A percentile compares a stretch with the other conserved stretches of the same genome.
phyloP scores from a whole-genome alignment of 108 stramenopile genomes.

The Nitzschia sp. region DNA sequence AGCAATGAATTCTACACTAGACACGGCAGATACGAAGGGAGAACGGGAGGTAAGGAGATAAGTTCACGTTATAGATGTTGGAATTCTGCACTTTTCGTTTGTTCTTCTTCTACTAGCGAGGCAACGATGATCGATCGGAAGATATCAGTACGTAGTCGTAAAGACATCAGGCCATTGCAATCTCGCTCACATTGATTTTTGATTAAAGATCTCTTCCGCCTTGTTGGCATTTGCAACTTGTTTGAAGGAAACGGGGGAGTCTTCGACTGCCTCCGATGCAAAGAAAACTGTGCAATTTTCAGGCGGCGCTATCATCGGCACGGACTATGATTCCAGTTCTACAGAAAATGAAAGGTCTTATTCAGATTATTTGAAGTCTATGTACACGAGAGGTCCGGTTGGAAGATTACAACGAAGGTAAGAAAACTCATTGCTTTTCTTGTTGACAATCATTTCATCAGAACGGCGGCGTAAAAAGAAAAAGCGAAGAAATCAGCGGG shows the following conservation, averaged over 20 bases:
- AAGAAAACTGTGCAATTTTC: too few species aligned
- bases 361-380: neutral
- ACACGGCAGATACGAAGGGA: neutral
- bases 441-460: neutral
- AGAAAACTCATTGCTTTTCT: neutral
- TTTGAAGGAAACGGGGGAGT: constrained; percentile 44
- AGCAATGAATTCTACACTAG: neutral
- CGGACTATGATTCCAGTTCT: too few species aligned
- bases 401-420: constrained; percentile 23
- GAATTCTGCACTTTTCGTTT: too few species aligned
- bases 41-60: neutral
- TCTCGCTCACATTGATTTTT: too few species aligned
- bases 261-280: constrained; percentile 58
- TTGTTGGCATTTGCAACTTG: neutral
- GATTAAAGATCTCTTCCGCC: neutral
- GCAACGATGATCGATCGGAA: too few species aligned
- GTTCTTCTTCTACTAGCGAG: too few species aligned
- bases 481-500: neutral
- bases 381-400: neutral
- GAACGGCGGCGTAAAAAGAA: neutral
- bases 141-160: neutral
- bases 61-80: too few species aligned
- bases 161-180: neutral
- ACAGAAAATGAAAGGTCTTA: neutral
- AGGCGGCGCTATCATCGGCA: too few species aligned